A percentile compares a stretch with the other conserved stretches of the same genome.
These are phyloP conservation scores for Karstenula rhodostoma DNA, from an alignment of 2,329 filamentous ascomycete species.

Conservation along the genomic window DNA sequence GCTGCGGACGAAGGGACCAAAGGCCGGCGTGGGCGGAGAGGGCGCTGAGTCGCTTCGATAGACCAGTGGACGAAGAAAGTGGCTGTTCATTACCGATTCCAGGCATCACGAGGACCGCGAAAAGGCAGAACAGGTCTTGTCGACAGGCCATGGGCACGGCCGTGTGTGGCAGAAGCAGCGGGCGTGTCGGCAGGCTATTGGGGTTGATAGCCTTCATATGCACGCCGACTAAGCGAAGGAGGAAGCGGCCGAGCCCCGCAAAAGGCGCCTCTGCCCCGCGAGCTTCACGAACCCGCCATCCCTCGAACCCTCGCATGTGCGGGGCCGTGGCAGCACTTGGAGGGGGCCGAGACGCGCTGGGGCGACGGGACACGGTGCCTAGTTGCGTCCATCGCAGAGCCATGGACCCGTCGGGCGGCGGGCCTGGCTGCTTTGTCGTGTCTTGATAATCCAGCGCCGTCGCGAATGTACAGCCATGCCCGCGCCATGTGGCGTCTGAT, in stretches of 20 bases:
- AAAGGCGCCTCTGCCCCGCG: constrained; percentile 17
- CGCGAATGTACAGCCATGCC: constrained; percentile 21
- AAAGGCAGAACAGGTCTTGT: background rate
- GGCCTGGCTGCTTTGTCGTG: constrained; percentile 40
- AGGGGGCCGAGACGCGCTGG: background rate
- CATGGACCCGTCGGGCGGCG: background rate
- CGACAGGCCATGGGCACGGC: constrained; percentile 24
- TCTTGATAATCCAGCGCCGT: constrained; percentile 39
- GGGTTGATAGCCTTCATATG: constrained; percentile 21
- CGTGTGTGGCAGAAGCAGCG: constrained; percentile 18
- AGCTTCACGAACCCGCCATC: background rate
- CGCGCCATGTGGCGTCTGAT: constrained; percentile 12
- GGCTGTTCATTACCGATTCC: background rate
- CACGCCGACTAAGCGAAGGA: constrained; percentile 7
- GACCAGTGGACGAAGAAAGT: constrained; percentile 23
- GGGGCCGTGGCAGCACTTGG: background rate
- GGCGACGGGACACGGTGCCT: too few species aligned
- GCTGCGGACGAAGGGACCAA: constrained; percentile 27
- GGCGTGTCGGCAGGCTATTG: constrained; percentile 21
- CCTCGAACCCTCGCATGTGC: background rate
- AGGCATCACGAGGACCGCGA: constrained; percentile 12
- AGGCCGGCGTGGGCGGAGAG: constrained; percentile 15
- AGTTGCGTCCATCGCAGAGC: background rate
- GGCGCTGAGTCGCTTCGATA: constrained; percentile 29
- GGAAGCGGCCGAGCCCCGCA: constrained; percentile 18